These are phyloP conservation scores for Pythium brachiatum DNA, from an alignment of 352 stramenopile species.

Conservation along the genomic window DNA sequence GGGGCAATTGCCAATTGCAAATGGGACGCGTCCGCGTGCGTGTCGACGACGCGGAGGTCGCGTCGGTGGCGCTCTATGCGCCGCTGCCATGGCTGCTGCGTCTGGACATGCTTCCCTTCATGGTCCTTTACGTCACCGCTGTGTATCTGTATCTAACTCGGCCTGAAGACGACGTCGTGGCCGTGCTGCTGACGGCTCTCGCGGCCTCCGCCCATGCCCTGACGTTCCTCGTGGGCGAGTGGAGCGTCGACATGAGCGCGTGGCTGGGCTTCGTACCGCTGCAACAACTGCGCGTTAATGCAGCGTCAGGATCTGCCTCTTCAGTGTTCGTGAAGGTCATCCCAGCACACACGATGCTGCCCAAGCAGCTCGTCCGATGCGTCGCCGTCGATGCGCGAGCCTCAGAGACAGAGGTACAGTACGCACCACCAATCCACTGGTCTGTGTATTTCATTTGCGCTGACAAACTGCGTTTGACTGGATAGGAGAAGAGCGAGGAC, in stretches of 20 bases:
- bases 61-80: constrained; percentile 52
- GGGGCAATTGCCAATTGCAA: neutral
- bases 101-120: constrained; percentile 51
- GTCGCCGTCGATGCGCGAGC: constrained; percentile 19
- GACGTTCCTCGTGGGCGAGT: constrained; percentile 50
- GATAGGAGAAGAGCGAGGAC: constrained; percentile 13
- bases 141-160: constrained; percentile 31
- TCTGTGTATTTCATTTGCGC: neutral
- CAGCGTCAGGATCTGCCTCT: neutral
- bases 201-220: constrained; percentile 52
- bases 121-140: constrained; percentile 37
- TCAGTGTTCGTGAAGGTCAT: constrained; percentile 49
- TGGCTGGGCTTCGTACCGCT: constrained; percentile 38
- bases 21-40: constrained; percentile 31
- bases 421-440: neutral
- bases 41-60: constrained; percentile 55
- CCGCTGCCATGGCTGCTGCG: constrained; percentile 54
- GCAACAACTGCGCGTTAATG: constrained; percentile 2
- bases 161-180: constrained; percentile 36
- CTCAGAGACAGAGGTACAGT: constrained; percentile 9
- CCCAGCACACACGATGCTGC: constrained; percentile 44
- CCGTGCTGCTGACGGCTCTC: constrained; percentile 42
- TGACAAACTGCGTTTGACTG: neutral
- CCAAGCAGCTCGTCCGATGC: constrained; percentile 56
- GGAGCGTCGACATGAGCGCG: constrained; percentile 39